Evolutionary conservation across 768 basidiomycete genomes (phyloP).

Genomic region (Mycena sanguinolenta): DNA sequence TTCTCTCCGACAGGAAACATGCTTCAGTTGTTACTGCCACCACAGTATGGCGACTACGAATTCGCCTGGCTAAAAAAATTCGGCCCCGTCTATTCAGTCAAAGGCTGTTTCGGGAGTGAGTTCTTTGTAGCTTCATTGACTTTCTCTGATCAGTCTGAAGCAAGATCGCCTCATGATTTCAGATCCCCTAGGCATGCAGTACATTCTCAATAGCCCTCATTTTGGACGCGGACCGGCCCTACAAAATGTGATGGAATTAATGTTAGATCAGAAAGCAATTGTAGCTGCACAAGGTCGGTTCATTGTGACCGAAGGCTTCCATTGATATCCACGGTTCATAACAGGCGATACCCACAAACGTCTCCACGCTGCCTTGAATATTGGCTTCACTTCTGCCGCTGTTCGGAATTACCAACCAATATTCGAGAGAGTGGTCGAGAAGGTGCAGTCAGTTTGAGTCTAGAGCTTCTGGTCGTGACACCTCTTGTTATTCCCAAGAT

Average conservation of each 20-base stretch:
- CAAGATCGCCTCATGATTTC: conserved; percentile 19
- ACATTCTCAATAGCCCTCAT: conserved; percentile 15
- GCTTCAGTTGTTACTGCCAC: conserved; percentile 12
- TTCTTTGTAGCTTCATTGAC: not conserved
- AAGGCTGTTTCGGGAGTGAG: conserved; percentile 26
- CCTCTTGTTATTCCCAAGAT: not conserved
- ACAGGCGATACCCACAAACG: conserved; percentile 23
- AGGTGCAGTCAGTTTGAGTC: not conserved
- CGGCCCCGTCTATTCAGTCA: conserved; percentile 20
- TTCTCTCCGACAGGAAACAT: conserved; percentile 6
- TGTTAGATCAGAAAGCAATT: not conserved
- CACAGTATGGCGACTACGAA: conserved; percentile 18
- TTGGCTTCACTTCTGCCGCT: conserved; percentile 14
- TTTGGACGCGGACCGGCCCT: conserved; percentile 9
- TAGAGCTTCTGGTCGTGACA: not conserved
- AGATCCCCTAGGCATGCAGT: conserved; percentile 18
- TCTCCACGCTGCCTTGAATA: conserved; percentile 19
- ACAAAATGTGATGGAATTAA: not conserved
- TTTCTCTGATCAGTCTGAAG: conserved; percentile 8
- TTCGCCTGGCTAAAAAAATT: conserved; percentile 14
- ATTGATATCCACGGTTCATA: conserved; percentile 5
- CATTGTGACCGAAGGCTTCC: not conserved
- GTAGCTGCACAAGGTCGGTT: not conserved
- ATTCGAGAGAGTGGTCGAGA: conserved; percentile 18
- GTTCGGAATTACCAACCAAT: conserved; percentile 20